phyloP scores from a whole-genome alignment of 441 rosid species.

The Geranium incanum region DNA sequence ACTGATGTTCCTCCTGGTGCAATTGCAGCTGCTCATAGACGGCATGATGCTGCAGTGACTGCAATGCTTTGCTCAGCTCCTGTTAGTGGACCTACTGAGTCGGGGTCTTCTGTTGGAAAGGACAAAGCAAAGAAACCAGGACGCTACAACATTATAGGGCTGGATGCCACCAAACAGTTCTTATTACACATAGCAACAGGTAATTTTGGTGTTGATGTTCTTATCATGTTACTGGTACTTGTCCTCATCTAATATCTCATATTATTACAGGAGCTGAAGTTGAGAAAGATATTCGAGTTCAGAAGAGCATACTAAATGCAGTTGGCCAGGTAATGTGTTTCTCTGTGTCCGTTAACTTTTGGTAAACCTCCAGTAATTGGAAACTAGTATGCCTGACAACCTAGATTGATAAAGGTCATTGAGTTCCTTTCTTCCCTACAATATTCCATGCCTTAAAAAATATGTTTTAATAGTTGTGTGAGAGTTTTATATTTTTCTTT shows the following conservation, averaged over 20 bases:
- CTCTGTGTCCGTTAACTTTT: slow-evolving; percentile 12
- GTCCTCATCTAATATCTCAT: slow-evolving; percentile 18
- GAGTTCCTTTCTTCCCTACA: background rate
- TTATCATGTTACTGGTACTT: slow-evolving; percentile 17
- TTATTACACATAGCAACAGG: slow-evolving; percentile 80
- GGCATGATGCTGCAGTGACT: slow-evolving; percentile 82
- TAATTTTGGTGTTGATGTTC: slow-evolving; percentile 23
- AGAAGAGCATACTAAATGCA: slow-evolving; percentile 65
- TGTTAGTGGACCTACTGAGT: slow-evolving; percentile 69
- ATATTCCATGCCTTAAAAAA: background rate
- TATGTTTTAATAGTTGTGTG: background rate
- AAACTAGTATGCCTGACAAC: slow-evolving; percentile 8
- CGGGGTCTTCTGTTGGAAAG: slow-evolving; percentile 62
- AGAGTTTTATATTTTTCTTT: background rate
- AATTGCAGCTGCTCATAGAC: slow-evolving; percentile 81
- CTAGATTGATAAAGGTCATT: slow-evolving; percentile 6
- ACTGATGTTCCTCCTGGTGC: slow-evolving; percentile 94
- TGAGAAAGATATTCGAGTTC: slow-evolving; percentile 68
- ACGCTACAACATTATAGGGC: slow-evolving; percentile 63
- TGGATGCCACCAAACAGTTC: slow-evolving; percentile 67
- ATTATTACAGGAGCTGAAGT: slow-evolving; percentile 55
- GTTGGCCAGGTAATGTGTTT: slow-evolving; percentile 64
- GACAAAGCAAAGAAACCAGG: slow-evolving; percentile 83
- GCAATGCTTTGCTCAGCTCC: slow-evolving; percentile 81
- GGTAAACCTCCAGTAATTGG: background rate